Conservation (phyloP, 139 green algal species). For the Tetraselmis striata region DNA sequence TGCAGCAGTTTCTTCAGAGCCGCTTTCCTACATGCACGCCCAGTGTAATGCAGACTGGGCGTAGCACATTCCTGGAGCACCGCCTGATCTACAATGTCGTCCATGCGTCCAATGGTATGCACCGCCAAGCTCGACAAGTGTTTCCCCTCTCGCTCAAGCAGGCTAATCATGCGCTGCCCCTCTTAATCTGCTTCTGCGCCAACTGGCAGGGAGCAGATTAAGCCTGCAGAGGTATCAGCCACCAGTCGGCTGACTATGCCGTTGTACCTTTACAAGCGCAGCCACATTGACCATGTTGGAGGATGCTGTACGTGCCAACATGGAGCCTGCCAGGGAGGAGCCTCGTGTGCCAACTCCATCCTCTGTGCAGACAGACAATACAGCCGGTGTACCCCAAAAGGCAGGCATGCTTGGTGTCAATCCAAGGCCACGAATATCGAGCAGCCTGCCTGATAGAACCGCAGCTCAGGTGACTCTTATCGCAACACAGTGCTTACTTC, state of each 20-base stretch:
- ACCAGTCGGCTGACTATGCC: background rate
- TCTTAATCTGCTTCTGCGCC: too few relatives aligned
- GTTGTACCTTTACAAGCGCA: background rate
- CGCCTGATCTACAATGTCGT: background rate
- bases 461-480: background rate
- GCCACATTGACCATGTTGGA: background rate
- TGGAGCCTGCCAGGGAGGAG: background rate
- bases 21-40: background rate
- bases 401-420: background rate
- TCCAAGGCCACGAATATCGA: too few relatives aligned
- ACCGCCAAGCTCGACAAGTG: background rate
- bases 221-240: background rate
- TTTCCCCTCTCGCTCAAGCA: too few relatives aligned
- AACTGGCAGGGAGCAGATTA: too few relatives aligned
- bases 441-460: background rate
- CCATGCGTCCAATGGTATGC: background rate
- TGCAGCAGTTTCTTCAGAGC: background rate
- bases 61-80: background rate
- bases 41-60: background rate
- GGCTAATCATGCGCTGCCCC: too few relatives aligned
- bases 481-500: background rate
- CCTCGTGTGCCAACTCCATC: background rate
- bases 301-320: background rate
- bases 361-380: background rate
- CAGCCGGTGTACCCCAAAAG: background rate